Base-by-base conservation (phyloP, 306 rosid species). In the Canavalia gladiata region DNA sequence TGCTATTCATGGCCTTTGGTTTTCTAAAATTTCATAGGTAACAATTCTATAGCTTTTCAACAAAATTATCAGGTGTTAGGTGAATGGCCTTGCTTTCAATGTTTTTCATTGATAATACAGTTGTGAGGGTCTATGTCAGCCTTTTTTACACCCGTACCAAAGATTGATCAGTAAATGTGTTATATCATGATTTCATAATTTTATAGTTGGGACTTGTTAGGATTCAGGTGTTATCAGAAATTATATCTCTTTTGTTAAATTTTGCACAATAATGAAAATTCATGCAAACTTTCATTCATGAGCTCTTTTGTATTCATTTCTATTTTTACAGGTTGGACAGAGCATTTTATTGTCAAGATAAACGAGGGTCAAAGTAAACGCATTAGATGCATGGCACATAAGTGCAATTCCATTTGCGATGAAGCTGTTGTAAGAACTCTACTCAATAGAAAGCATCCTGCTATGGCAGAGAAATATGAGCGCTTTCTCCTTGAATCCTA, bases 331-430 rank as follows among this genome's bases (percentile, higher is more conserved):
- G 98, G 98, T 87, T 95, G 99, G 99, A 92, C 89, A 8, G 91
- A 83, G 57, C 97, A 95, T 87, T 95, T 95, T 83, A 55, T 92
- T 75, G 97, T 93, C 62, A 93, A 92, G 88, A 92, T 95, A 82
- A 93, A 90, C 47, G 99, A 95, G 76, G 99, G 99, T 80, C 99
- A 92, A 84, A 95, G 99, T 78, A 94, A 88, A 83, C 95, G 94
- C 58, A 92, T 95, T 71, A 89, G 87, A 83, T 93, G 99, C 89
- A 95, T 92, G 98, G 91, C 94, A 45, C 90, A 90, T 87, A 88
- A 92, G 83, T 95, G 98, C 86, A 88, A 93, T 85, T 92, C 93
- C 73, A 93, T 90, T 33, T 95, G 99, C 81, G 95, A 93, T 76
- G 99, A 92, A 84, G 85, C 90, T 25, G 89, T 90, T 2, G 92